A percentile compares a stretch with the other conserved stretches of the same genome.
Evolutionary conservation across 176 grass and related monocot genomes (phyloP).

Genomic region (Thalia dealbata): DNA sequence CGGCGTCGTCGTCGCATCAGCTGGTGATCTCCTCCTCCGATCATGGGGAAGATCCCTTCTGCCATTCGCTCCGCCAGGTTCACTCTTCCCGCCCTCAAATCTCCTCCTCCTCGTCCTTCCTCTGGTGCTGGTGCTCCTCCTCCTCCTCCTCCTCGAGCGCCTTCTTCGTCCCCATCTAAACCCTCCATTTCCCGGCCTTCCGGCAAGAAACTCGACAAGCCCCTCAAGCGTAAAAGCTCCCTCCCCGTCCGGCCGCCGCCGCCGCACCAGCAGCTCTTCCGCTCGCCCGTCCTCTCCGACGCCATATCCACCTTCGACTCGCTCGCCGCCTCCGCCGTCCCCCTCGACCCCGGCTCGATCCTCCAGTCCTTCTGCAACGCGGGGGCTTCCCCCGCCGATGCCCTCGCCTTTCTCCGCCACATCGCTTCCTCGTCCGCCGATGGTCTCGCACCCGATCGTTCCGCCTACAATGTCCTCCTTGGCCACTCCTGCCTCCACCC

Average conservation of each 20-base stretch:
- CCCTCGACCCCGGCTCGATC: conserved; percentile 41
- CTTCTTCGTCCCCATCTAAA: conserved; percentile 13
- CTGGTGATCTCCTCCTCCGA: no score
- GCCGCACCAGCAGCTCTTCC: conserved; percentile 28
- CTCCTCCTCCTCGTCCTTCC: conserved; percentile 15
- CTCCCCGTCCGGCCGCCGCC: conserved; percentile 15
- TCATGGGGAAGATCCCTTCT: conserved; percentile 50
- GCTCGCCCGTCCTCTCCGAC: conserved; percentile 25
- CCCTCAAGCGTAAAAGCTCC: neutral
- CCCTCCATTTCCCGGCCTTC: neutral
- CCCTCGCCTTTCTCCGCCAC: conserved; percentile 25
- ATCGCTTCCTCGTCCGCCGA: conserved; percentile 17
- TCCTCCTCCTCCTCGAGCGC: neutral
- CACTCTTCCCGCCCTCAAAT: conserved; percentile 25
- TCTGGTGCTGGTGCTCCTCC: no score
- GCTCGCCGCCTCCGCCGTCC: conserved; percentile 27
- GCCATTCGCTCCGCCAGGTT: conserved; percentile 52
- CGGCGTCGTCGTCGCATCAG: no score
- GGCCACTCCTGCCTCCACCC: conserved; percentile 27
- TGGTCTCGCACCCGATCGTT: conserved; percentile 15
- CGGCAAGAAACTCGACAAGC: neutral
- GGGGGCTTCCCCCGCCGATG: conserved; percentile 29
- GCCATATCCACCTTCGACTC: conserved; percentile 30
- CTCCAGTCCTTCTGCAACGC: conserved; percentile 43
- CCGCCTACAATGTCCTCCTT: conserved; percentile 33